Percentiles rank a stretch among this genome's conserved stretches.
Conservation (phyloP, 164 flowering plant species). For the Umbellularia californica region DNA sequence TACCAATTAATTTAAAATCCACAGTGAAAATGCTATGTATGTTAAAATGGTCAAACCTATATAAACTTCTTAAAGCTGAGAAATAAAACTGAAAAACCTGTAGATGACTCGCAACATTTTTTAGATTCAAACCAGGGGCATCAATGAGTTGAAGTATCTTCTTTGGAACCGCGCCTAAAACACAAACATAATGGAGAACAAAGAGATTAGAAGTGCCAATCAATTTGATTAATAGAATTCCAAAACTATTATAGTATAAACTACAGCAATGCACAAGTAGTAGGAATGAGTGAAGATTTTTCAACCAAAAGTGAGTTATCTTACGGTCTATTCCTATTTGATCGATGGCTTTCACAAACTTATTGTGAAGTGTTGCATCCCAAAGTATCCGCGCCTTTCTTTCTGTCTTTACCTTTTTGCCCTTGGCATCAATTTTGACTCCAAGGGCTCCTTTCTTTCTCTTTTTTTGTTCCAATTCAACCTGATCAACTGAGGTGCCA, state of each 20-base stretch:
- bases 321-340: constrained; percentile 85
- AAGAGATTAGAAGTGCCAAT: not conserved
- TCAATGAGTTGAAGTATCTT: constrained; percentile 87
- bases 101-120: constrained; percentile 94
- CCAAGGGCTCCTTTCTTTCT: not conserved
- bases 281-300: not conserved
- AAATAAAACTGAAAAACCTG: constrained; percentile 46
- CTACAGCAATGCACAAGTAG: not conserved
- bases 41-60: not conserved
- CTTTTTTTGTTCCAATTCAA: not conserved
- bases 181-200: not conserved
- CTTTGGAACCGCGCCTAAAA: constrained; percentile 84
- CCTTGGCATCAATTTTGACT: not conserved
- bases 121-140: constrained; percentile 84
- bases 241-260: not conserved
- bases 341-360: constrained; percentile 79
- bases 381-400: constrained; percentile 81
- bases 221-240: too few species aligned
- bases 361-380: constrained; percentile 82
- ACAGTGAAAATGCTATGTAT: not conserved
- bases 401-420: not conserved
- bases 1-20: too few species aligned
- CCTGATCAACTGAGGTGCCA: not conserved
- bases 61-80: too few species aligned
- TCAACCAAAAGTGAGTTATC: constrained; percentile 12